Evolutionary conservation across 2,329 filamentous ascomycete genomes (phyloP).

Genomic region (Xylariaceae sp.): DNA sequence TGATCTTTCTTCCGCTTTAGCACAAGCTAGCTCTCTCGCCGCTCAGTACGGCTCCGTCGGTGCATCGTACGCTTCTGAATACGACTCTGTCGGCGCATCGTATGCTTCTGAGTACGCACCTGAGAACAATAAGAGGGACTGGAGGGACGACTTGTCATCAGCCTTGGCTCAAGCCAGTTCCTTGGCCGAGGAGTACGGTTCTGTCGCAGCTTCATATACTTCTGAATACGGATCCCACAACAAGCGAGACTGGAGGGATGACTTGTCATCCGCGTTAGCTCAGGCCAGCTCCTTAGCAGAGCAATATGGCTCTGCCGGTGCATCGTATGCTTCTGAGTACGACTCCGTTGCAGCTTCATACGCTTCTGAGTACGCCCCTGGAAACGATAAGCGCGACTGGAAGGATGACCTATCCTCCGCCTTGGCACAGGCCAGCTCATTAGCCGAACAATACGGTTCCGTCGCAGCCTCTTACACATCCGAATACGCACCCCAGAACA

Average conservation of each 20-base stretch:
- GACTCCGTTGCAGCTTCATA: constrained; percentile 10
- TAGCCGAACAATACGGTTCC: background rate
- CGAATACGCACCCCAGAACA: constrained; percentile 2
- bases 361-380: constrained; percentile 3
- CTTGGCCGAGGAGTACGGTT: constrained; percentile 7
- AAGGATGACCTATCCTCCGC: constrained; percentile 3
- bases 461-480: constrained; percentile 4
- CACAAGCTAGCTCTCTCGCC: background rate
- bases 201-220: constrained; percentile 4
- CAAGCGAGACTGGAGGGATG: constrained; percentile 12
- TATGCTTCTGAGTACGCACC: constrained; percentile 1
- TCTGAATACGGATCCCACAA: background rate
- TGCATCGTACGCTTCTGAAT: constrained; percentile 1
- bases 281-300: background rate
- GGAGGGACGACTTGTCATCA: constrained; percentile 5
- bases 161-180: constrained; percentile 14
- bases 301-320: constrained; percentile 3
- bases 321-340: background rate
- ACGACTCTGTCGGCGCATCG: constrained; percentile 4
- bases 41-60: constrained; percentile 1
- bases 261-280: constrained; percentile 7
- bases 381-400: constrained; percentile 13
- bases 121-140: constrained; percentile 10
- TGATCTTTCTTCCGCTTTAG: constrained; percentile 6
- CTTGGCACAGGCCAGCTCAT: constrained; percentile 1